Evolutionary conservation across 805 yeast species (phyloP), one percentile per base, ranked within the genome.

Genomic region (Barnettozyma sp.): DNA sequence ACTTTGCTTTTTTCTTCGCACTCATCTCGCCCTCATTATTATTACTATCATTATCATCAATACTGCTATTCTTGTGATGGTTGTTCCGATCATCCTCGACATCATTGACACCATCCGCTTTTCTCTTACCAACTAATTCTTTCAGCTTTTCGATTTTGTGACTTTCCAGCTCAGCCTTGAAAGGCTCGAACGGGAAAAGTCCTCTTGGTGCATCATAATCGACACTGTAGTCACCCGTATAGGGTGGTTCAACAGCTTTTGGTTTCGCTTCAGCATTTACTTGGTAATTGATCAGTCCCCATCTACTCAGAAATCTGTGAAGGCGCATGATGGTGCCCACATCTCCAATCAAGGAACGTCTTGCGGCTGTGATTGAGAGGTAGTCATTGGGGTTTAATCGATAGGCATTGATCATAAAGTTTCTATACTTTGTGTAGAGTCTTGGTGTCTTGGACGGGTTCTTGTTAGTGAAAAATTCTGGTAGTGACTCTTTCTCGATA

Each of bases 271-370:
- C 82, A 2, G 88, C 84, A 54, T 81, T 83, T 2, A 88, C 94
- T 58, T 88, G 97, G 57, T 88, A 88, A 59, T 88, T 88, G 35
- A 88, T 84, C 34, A 88, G 65, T 0, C 97, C 97, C 97, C 97
- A 88, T 56, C 82, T 82, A 48, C 77, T 84, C 39, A 88, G 63
- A 54, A 88, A 87, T 35, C 78, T 70, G 53, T 85, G 95, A 7
- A 88, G 76, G 44, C 95, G 74, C 68, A 87, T 73, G 41, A 88
- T 71, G 0, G 95, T 75, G 3, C 94, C 90, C 6, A 86, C 95
- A 63, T 88, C 97, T 38, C 95, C 94, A 11, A 85, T 87, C 39
- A 88, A 68, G 48, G 85, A 85, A 49, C 97, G 77, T 55, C 97
- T 77, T 38, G 87, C 82, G 0, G 96, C 94, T 1, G 97, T 88